A percentile compares a stretch with the other conserved stretches of the same genome.
Conservation (phyloP, 2,329 filamentous ascomycete species). For the Beauveria sp. region DNA sequence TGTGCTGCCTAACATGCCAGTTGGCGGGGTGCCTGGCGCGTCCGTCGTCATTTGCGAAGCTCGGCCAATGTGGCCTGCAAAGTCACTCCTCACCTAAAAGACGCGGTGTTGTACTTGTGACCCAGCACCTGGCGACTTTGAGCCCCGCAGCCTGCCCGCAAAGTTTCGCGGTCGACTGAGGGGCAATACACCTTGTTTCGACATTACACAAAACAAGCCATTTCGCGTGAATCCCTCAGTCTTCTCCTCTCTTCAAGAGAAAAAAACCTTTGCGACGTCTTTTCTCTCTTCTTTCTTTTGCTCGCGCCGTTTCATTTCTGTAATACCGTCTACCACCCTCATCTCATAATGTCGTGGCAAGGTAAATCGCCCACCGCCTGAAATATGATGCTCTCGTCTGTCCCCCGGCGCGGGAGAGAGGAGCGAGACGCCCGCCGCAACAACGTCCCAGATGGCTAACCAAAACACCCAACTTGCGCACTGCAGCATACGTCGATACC, state of each 20-base stretch:
- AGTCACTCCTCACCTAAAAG: conserved; percentile 4
- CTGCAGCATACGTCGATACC: conserved; percentile 42
- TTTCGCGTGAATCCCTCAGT: conserved; percentile 1
- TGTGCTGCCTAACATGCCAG: neutral
- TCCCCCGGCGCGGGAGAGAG: neutral
- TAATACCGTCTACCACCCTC: conserved; percentile 8
- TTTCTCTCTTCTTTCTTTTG: neutral
- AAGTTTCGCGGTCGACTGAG: conserved; percentile 3
- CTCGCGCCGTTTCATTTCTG: neutral
- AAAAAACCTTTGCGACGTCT: neutral
- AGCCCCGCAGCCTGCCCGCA: conserved; percentile 1
- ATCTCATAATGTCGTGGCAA: conserved; percentile 64
- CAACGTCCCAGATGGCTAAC: conserved; percentile 13
- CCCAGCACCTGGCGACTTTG: neutral
- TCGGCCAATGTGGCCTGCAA: neutral
- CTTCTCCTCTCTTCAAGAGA: conserved; percentile 3
- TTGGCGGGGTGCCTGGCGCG: neutral
- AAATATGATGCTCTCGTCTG: conserved; percentile 10
- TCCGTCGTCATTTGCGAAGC: neutral
- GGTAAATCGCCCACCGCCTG: conserved; percentile 36
- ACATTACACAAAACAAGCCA: conserved; percentile 11
- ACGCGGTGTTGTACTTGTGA: conserved; percentile 7
- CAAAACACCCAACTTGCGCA: conserved; percentile 11
- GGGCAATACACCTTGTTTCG: conserved; percentile 2
- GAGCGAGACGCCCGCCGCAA: conserved; percentile 21